These are phyloP conservation scores for Suhomyces taliae DNA, from an alignment of 1,139 yeast species.

Conservation along the genomic window DNA sequence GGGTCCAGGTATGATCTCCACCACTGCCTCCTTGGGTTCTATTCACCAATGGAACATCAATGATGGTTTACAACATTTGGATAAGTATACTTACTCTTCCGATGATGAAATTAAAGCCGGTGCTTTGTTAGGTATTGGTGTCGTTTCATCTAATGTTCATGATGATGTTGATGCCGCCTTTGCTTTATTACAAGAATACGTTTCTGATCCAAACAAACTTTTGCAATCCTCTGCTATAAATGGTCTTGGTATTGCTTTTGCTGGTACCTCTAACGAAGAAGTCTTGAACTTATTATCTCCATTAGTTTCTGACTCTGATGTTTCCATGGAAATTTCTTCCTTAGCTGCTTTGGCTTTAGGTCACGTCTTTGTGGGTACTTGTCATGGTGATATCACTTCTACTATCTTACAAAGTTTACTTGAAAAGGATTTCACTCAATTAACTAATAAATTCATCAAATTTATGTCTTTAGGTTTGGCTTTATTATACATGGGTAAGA, in stretches of 20 bases:
- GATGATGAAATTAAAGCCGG: conserved; percentile 94
- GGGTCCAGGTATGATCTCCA: conserved; percentile 89
- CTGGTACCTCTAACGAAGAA: conserved; percentile 90
- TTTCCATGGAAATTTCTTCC: conserved; percentile 75
- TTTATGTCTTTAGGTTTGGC: conserved; percentile 94
- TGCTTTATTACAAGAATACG: conserved; percentile 80
- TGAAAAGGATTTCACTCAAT: conserved; percentile 77
- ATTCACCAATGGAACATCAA: conserved; percentile 89
- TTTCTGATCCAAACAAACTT: conserved; percentile 48
- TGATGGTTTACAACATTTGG: conserved; percentile 87
- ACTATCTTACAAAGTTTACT: conserved; percentile 85
- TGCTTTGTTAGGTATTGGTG: conserved; percentile 92
- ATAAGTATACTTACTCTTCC: conserved; percentile 81
- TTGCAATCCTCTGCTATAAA: conserved; percentile 80
- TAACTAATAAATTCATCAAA: conserved; percentile 83
- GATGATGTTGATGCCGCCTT: conserved; percentile 95
- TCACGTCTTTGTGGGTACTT: conserved; percentile 92
- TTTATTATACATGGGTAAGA: conserved; percentile 87
- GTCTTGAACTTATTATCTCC: conserved; percentile 77
- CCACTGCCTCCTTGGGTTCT: conserved; percentile 91
- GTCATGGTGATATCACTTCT: conserved; percentile 91
- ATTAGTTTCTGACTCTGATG: conserved; percentile 77
- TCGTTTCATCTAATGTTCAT: conserved; percentile 91
- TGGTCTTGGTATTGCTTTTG: conserved; percentile 93
- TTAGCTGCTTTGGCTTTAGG: conserved; percentile 92